Evolutionary conservation across 1,284 basidiomycete genomes (phyloP), one percentile per base, ranked within the genome.

Genomic region (Prillingera fragicola): DNA sequence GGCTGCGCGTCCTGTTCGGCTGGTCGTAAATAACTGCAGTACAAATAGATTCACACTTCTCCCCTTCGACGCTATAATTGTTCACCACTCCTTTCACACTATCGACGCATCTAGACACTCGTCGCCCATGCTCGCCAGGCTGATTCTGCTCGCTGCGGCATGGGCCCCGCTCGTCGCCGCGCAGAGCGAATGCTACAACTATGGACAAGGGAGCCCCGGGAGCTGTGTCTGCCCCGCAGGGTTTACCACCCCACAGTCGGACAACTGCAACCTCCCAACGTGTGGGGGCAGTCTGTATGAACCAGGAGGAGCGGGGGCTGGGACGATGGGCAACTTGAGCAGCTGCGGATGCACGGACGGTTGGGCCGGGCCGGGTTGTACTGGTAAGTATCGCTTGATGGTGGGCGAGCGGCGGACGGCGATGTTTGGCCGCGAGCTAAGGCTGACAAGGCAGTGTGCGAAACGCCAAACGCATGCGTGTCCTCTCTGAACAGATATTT

Each of bases 351-450:
- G 87, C 63, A 69, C 79, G 47, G 60, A 62, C 39, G 87, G 83
- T 1, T 90, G 87, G 86, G 74, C 73, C 1, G 87, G 87, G 3
- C 77, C 77, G 0, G 83, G 79, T 0, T 91, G 87, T 68, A 87
- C 87, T 51, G 70, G 73, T 73, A 39, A 41, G 63, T n/a, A n/a
- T 59, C n/a, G 10, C 17, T 18, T 10, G 12, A n/a, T 17, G 18
- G 15, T 15, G 18, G 17, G 26, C 14, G 17, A 10, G 27, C 12
- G 27, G 15, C 6, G 31, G 18, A 12, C n/a, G 26, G 18, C 14
- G 24, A 8, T 14, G 12, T 4, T 26, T 14, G 15, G 13, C 5
- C 31, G n/a, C n/a, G n/a, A n/a, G n/a, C n/a, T n/a, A n/a, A n/a
- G n/a, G n/a, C n/a, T n/a, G n/a, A n/a, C n/a, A n/a, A n/a, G n/a